These are phyloP conservation scores for Eudorina sp. DNA, from an alignment of 139 green algal genomes.

Conservation along the genomic window DNA sequence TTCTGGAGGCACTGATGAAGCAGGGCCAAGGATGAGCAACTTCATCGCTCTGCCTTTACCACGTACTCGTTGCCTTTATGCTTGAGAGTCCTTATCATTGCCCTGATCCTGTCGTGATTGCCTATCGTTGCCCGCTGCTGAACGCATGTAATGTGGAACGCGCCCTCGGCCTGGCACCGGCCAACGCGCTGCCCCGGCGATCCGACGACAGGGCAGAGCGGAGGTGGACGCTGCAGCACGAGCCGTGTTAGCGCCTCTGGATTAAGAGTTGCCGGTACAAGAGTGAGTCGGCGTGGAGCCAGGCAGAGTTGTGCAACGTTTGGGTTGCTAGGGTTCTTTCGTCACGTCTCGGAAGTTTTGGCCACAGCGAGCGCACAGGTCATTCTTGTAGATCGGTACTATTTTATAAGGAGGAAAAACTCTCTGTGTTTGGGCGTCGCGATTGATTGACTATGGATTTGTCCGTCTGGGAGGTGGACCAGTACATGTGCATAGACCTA, in stretches of 20 bases:
- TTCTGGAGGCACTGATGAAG: too few species aligned
- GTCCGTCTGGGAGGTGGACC: too few species aligned
- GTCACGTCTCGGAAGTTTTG: too few species aligned
- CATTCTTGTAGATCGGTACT: too few species aligned
- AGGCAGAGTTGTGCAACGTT: neutral
- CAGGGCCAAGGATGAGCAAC: too few species aligned
- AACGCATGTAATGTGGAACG: neutral
- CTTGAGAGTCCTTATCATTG: neutral
- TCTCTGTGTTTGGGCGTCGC: too few species aligned
- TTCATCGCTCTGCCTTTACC: neutral
- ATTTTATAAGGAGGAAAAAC: too few species aligned
- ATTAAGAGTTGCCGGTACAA: neutral
- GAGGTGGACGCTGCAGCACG: neutral
- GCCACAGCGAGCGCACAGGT: too few species aligned
- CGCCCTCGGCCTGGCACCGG: neutral
- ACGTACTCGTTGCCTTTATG: neutral
- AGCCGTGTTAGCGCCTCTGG: neutral
- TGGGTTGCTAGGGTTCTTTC: neutral
- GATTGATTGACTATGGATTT: too few species aligned
- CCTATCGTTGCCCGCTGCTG: neutral
- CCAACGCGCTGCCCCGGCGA: neutral
- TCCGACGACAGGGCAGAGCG: neutral
- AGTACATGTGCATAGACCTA: too few species aligned
- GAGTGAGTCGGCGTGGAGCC: neutral
- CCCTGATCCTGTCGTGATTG: neutral